Conservation (phyloP, 768 basidiomycete species). For the Pleurotus cornucopiae region DNA sequence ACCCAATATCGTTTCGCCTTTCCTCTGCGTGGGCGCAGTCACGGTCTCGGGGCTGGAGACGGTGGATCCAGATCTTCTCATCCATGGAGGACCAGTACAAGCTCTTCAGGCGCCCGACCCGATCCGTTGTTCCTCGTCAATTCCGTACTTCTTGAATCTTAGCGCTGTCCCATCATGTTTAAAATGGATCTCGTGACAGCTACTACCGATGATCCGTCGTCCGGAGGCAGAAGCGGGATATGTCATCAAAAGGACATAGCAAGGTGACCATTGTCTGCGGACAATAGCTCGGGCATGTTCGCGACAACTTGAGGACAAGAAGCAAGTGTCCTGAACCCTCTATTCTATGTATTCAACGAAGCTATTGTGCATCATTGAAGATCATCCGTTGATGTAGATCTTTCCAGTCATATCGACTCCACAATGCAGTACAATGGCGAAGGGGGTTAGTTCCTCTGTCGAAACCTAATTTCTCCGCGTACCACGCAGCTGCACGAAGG, state of each 20-base stretch:
- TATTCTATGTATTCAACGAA: slow-evolving; percentile 90
- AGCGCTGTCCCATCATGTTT: slow-evolving; percentile 93
- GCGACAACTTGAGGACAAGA: slow-evolving; percentile 58
- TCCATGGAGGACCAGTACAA: slow-evolving; percentile 93
- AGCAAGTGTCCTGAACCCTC: slow-evolving; percentile 61
- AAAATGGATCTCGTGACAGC: slow-evolving; percentile 95
- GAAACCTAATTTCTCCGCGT: slow-evolving; percentile 5
- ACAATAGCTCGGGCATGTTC: slow-evolving; percentile 22
- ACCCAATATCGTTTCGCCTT: slow-evolving; percentile 74
- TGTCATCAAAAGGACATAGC: slow-evolving; percentile 78
- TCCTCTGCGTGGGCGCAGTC: slow-evolving; percentile 73
- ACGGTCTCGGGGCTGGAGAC: slow-evolving; percentile 72
- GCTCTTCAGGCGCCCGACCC: slow-evolving; percentile 72
- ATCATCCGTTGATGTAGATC: slow-evolving; percentile 95
- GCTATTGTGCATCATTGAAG: slow-evolving; percentile 99
- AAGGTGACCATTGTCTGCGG: slow-evolving; percentile 40
- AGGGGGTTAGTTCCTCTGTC: slow-evolving; percentile 54
- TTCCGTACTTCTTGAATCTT: slow-evolving; percentile 7
- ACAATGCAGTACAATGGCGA: slow-evolving; percentile 94
- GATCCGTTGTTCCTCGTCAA: too few relatives aligned
- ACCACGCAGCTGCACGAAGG: slow-evolving; percentile 89
- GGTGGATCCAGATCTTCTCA: slow-evolving; percentile 34
- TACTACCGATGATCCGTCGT: slow-evolving; percentile 52
- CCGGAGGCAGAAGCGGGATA: slow-evolving; percentile 65
- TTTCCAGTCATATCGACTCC: slow-evolving; percentile 95